These are phyloP conservation scores for Schoenoplectus triqueter DNA, from an alignment of 202 grass and related monocot genomes.

Conservation along the genomic window DNA sequence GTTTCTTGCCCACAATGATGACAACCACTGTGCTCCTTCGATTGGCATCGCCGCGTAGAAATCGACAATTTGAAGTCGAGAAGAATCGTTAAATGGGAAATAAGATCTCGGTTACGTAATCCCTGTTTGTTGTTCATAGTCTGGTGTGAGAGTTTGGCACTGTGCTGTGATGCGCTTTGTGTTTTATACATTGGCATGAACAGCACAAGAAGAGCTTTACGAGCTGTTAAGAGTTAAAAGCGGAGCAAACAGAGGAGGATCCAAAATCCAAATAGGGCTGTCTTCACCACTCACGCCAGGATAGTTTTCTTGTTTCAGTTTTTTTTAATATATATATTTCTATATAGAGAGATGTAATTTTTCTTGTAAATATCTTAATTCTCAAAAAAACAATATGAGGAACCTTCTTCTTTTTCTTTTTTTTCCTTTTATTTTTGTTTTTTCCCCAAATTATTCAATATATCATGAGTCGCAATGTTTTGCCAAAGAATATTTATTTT, in stretches of 20 bases:
- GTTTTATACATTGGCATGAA: no score
- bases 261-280: not conserved
- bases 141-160: not conserved
- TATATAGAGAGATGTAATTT: no score
- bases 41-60: not conserved
- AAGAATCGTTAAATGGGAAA: not conserved
- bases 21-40: not conserved
- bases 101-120: not conserved
- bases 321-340: not conserved
- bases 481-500: no score
- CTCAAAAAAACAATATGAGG: not conserved
- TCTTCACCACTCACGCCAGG: not conserved
- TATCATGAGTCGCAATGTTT: not conserved
- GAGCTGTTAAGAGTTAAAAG: not conserved
- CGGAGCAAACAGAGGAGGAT: not conserved
- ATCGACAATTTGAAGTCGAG: conserved; percentile 8
- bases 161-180: not conserved
- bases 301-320: not conserved
- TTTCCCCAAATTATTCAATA: not conserved
- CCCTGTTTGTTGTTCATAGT: not conserved
- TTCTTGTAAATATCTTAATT: not conserved
- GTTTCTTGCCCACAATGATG: not conserved
- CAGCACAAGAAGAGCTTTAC: not conserved
- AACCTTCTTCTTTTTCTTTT: not conserved
- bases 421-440: not conserved